Conservation (phyloP, 1,284 basidiomycete species). For the Phenoliferia sp. region DNA sequence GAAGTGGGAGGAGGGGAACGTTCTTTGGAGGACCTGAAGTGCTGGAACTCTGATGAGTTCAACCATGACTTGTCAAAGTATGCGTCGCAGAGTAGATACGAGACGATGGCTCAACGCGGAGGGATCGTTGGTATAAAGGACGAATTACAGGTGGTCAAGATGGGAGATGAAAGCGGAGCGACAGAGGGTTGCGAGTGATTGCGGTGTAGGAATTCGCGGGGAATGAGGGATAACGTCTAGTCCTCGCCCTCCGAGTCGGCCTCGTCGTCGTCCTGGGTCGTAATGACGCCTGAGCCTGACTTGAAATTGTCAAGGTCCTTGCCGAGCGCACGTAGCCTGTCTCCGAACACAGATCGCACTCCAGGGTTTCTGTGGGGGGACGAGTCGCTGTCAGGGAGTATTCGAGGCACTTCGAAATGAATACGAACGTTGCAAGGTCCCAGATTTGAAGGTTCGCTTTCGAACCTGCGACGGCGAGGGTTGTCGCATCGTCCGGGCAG, state of each 20-base stretch:
- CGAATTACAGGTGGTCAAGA: no score
- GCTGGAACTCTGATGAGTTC: no score
- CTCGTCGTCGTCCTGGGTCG: slow-evolving; percentile 26
- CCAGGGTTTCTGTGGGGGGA: slow-evolving; percentile 37
- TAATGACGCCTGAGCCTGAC: slow-evolving; percentile 23
- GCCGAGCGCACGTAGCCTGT: slow-evolving; percentile 38
- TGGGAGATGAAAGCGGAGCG: no score
- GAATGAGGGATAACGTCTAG: no score
- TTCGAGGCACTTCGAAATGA: not conserved
- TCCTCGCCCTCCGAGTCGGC: slow-evolving; percentile 4
- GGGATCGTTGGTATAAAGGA: no score
- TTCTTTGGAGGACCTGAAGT: no score
- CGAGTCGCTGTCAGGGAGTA: not conserved
- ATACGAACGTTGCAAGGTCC: slow-evolving; percentile 53
- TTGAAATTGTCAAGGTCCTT: slow-evolving; percentile 20
- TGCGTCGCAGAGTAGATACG: no score
- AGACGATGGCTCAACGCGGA: no score
- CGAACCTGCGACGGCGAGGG: slow-evolving; percentile 87
- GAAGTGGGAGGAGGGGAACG: slow-evolving; percentile 74
- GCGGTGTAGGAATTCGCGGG: no score
- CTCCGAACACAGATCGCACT: slow-evolving; percentile 42
- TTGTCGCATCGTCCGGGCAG: slow-evolving; percentile 91
- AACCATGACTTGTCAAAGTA: no score
- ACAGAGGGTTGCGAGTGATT: no score
- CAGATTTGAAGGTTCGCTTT: slow-evolving; percentile 90